Evolutionary conservation across 2,329 filamentous ascomycete genomes (phyloP), one percentile per base, ranked within the genome.

Genomic region (Diaporthe caulivora): DNA sequence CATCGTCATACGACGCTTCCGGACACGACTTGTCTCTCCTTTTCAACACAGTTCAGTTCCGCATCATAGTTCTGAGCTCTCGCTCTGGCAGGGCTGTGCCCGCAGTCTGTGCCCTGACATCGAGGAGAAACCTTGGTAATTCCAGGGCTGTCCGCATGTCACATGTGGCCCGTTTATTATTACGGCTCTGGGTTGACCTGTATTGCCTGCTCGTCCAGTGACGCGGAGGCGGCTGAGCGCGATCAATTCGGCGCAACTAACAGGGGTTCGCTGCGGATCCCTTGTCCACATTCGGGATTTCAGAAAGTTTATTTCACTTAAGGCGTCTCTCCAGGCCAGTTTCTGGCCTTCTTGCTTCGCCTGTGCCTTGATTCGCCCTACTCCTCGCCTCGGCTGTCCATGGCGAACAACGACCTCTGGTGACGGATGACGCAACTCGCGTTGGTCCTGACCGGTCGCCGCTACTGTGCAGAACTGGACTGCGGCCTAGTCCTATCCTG

Each of bases 1-100:
- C 72, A 72, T 74, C 58, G 60, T 72, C 72, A 47, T 69, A 72
- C 60, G 70, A 68, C 44, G 24, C 42, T 24, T 54, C 34, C 44
- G 26, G 68, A 31, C 29, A 51, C 68, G 26, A 26, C 10, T 29
- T 53, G 60, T n/a, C 62, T 67, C 8, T 9, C 5, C 29, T 37
- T 21, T 26, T 21, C 55, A 37, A n/a, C n/a, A 62, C n/a, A 17
- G 37, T 54, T 10, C 55, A 42, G 7, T 62, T 21, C 58, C 17
- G 44, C 40, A 62, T 62, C 58, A 62, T 62, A n/a, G 6, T 15
- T 15, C 21, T 44, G 31, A 31, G 26, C n/a, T 47, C 24, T 24
- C 37, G 37, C n/a, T 29, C 37, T 11, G 24, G 2, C 62, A 67
- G 62, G 62, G 62, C 42, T 34, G 31, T 10, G 29, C n/a, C 18